phyloP scores from a whole-genome alignment of 768 basidiomycete genomes.

The Terana coerulea region DNA sequence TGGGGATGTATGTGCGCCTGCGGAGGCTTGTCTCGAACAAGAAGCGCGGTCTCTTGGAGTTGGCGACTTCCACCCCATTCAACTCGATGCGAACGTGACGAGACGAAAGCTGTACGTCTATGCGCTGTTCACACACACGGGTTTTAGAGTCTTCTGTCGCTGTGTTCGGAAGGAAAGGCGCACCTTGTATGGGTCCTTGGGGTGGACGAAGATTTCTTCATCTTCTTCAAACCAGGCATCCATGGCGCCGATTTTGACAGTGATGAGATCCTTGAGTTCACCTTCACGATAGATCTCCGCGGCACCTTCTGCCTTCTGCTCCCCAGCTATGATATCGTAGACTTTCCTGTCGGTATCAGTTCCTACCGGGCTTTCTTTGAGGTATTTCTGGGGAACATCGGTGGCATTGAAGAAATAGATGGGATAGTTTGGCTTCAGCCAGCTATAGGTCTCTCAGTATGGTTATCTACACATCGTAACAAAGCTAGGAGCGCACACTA shows the following conservation, averaged over 20 bases:
- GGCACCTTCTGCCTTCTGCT: conserved; percentile 35
- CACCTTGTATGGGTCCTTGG: conserved; percentile 71
- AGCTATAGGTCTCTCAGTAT: conserved; percentile 30
- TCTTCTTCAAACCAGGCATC: conserved; percentile 73
- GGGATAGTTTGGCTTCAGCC: conserved; percentile 54
- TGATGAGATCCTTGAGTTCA: conserved; percentile 43
- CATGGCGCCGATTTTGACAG: conserved; percentile 44
- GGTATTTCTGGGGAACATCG: conserved; percentile 41
- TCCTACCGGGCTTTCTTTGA: conserved; percentile 26
- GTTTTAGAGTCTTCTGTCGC: neutral
- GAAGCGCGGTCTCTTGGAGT: conserved; percentile 49
- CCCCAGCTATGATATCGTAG: conserved; percentile 46
- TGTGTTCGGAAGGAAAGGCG: conserved; percentile 2
- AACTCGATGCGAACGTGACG: conserved; percentile 58
- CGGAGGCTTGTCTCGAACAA: conserved; percentile 57
- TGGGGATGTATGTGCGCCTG: conserved; percentile 58
- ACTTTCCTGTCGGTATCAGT: conserved; percentile 28
- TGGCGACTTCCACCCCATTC: conserved; percentile 59
- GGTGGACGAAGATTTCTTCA: conserved; percentile 55
- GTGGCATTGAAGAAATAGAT: conserved; percentile 47
- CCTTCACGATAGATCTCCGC: conserved; percentile 34
- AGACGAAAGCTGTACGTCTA: conserved; percentile 59
- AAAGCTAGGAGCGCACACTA: conserved; percentile 55
- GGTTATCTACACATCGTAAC: neutral
- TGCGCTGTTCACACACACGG: no score